Base-by-base conservation (phyloP, 2,329 filamentous ascomycete species). In the Penicillium brasilianum region DNA sequence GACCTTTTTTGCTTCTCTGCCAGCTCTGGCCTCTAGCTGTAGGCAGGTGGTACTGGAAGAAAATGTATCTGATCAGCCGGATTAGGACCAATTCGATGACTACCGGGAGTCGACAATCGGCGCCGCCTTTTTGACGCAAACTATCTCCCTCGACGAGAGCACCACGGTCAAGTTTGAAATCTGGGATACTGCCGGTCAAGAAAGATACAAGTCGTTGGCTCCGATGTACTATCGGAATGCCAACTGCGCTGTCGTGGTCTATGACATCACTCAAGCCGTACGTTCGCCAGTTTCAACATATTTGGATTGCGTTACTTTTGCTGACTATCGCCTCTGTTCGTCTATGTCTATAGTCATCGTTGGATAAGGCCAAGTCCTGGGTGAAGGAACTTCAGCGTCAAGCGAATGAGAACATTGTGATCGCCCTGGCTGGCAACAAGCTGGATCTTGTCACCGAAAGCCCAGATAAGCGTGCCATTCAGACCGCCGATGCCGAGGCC, bases 201-300 rank as follows among this genome's bases (percentile, higher is more conserved):
- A 99, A 82, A 88, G 96, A 75, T 99, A 98, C 87, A 98, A 98
- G 85, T 98, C 95, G 13, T 85, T 99, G 69, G 95, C 95, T 36
- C 95, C 95, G 72, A 99, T 99, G 95, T 99, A 99, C 85, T 99
- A 99, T 83, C 86, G 96, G 72, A 99, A 99, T 78, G 96, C 96
- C 71, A 98, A 99, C 87, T 98, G 95, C 82, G 95, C 96, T 61
- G 94, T 99, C 34, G 94, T 99, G 52, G 95, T 99, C 69, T 99
- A 99, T 81, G 95, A 99, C 81, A 98, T 99, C 75, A 99, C 95
- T 75, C 95, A 99, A 87, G 92, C 95, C 69, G 95, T 99, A 89
- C 65, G 91, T 81, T 53, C 34, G 9, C 32, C 44, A 56, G 34
- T 28, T 54, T 28, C 50, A 34, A 30, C 44, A 39, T 39, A 56